phyloP scores from a whole-genome alignment of 768 basidiomycete species.

The Mycena amicta region DNA sequence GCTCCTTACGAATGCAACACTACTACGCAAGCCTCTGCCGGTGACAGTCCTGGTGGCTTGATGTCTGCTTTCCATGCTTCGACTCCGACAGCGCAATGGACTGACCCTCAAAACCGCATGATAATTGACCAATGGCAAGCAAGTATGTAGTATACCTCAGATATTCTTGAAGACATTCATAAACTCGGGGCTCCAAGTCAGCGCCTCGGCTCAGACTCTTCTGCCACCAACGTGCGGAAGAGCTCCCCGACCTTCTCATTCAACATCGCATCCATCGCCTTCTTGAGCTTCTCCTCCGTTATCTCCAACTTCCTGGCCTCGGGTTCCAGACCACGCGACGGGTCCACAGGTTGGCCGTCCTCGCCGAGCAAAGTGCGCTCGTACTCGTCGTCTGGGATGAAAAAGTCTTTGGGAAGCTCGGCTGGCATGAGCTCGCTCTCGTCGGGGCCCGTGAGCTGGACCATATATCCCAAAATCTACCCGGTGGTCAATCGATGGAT shows the following conservation, averaged over 20 bases:
- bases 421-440: slow-evolving; percentile 26
- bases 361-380: slow-evolving; percentile 1
- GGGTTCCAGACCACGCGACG: not conserved
- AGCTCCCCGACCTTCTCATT: slow-evolving; percentile 13
- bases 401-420: slow-evolving; percentile 4
- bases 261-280: slow-evolving; percentile 7
- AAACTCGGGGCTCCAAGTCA: too few relatives aligned
- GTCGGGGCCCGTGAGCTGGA: slow-evolving; percentile 2
- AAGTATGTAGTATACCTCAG: too few relatives aligned
- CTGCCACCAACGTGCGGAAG: not conserved
- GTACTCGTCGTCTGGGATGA: slow-evolving; percentile 17
- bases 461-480: slow-evolving; percentile 11
- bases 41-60: too few relatives aligned
- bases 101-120: too few relatives aligned
- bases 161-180: too few relatives aligned
- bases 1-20: too few relatives aligned
- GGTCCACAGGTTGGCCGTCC: not conserved
- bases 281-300: slow-evolving; percentile 1
- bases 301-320: not conserved
- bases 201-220: too few relatives aligned
- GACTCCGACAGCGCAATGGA: too few relatives aligned
- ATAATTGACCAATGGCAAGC: too few relatives aligned
- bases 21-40: too few relatives aligned
- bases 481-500: not conserved
- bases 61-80: too few relatives aligned